Evolutionary conservation across 2,329 filamentous ascomycete genomes (phyloP).

Genomic region (Venturia oleaginea): DNA sequence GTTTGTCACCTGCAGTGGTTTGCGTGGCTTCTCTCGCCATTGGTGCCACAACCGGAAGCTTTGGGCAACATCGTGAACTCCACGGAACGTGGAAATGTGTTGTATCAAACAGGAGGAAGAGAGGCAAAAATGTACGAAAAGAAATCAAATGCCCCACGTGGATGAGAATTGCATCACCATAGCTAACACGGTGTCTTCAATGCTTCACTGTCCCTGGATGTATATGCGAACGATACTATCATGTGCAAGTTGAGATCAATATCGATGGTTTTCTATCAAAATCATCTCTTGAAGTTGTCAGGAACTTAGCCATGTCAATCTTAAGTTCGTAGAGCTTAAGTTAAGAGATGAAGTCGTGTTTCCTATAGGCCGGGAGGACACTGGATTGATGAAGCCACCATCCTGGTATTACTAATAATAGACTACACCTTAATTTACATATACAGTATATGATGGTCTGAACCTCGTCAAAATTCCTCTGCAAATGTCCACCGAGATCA

Average conservation of each 20-base stretch:
- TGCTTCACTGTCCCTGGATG: too few species aligned
- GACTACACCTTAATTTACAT: constrained; percentile 4
- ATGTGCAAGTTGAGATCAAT: too few species aligned
- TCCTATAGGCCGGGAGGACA: too few species aligned
- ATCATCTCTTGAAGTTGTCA: too few species aligned
- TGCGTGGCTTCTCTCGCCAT: neutral
- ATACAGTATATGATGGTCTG: neutral
- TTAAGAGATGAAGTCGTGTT: too few species aligned
- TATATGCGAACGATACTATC: too few species aligned
- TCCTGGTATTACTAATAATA: neutral
- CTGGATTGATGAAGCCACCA: too few species aligned
- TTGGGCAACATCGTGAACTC: neutral
- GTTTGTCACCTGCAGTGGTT: neutral
- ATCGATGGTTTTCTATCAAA: too few species aligned
- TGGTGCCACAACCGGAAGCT: neutral
- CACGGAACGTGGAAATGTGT: neutral
- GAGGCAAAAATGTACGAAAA: neutral
- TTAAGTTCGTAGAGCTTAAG: too few species aligned
- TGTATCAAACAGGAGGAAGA: neutral
- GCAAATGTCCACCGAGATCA: neutral
- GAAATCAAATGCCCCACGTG: neutral
- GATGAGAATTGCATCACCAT: neutral
- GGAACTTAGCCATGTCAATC: too few species aligned
- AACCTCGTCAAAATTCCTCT: neutral
- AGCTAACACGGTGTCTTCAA: too few species aligned